phyloP scores from a whole-genome alignment of 192 early-diverging fungal genomes.

The Coemansia sp. region DNA sequence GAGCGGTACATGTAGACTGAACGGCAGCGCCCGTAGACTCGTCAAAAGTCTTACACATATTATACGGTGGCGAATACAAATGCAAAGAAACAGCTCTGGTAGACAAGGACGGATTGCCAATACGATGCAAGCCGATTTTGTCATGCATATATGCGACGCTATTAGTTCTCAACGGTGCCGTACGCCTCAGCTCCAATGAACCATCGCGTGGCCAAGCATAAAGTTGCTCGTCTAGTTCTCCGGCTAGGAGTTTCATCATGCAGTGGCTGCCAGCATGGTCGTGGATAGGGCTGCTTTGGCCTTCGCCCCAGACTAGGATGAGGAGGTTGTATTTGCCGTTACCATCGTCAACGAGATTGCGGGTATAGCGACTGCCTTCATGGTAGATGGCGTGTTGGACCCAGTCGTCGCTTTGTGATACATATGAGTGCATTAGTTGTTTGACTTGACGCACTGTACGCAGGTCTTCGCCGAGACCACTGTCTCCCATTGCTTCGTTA shows the following conservation, averaged over 20 bases:
- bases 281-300: slow-evolving; percentile 81
- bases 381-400: slow-evolving; percentile 76
- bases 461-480: slow-evolving; percentile 37
- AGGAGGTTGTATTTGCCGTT: slow-evolving; percentile 94
- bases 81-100: slow-evolving; percentile 81
- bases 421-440: slow-evolving; percentile 70
- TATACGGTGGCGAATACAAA: slow-evolving; percentile 87
- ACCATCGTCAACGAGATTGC: slow-evolving; percentile 88
- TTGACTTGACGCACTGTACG: slow-evolving; percentile 32
- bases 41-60: slow-evolving; percentile 84
- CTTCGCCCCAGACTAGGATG: slow-evolving; percentile 83
- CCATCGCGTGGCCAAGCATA: slow-evolving; percentile 71
- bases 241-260: slow-evolving; percentile 89
- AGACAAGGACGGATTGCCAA: slow-evolving; percentile 66
- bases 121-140: slow-evolving; percentile 85
- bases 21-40: slow-evolving; percentile 65
- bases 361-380: slow-evolving; percentile 73
- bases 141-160: slow-evolving; percentile 90
- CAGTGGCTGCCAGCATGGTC: slow-evolving; percentile 91
- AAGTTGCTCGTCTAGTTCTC: slow-evolving; percentile 75
- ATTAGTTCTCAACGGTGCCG: slow-evolving; percentile 56
- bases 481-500: slow-evolving; percentile 42
- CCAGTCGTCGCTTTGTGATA: slow-evolving; percentile 76
- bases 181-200: slow-evolving; percentile 52
- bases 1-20: slow-evolving; percentile 31